Base-by-base conservation (phyloP, 2,329 filamentous ascomycete species). In the Diplocarpon mali region DNA sequence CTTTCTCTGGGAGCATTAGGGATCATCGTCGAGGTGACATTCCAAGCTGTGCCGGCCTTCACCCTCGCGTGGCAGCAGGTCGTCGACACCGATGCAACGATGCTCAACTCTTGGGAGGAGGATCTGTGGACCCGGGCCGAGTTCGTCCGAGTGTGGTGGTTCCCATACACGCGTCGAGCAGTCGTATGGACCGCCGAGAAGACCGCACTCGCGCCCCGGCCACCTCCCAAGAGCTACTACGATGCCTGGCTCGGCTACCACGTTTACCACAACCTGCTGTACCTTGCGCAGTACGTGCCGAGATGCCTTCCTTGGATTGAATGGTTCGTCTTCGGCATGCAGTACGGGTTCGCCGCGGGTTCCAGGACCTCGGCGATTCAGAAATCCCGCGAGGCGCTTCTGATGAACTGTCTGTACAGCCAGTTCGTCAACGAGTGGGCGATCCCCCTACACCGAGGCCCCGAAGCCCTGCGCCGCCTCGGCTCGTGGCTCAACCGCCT, bases 401-500 rank as follows among this genome's bases (percentile, higher is more conserved):
- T 95, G 42, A 90, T 98, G 85, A 92, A 98, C 68, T 98, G 92
- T 60, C 75, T 96, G 5, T 98, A 95, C 69, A 90, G 85, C n/a
- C 92, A 98, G 61, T 95, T 87, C 57, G 92, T 98, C 53, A 95
- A 98, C 63, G 92, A 98, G 63, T 98, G 92, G 92, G 90, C 90
- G 0, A 74, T 98, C 6, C 90, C 92, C 1, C 72, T 98, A 1
- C 70, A 78, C 51, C 83, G 83, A 54, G 92, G 92, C 0, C 90
- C 90, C 12, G 89, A 95, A 65, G 89, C 87, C 7, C 76, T 98
- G 35, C 74, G 70, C 28, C 79, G 92, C 9, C 73, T 98, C 11
- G 85, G 82, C 32, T 83, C 85, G 38, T 98, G 92, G 92, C 72
- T 98, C 42, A 83, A 80, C 62, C 69, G 67, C 42, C 66, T 77